Conservation (phyloP, 805 yeast species). For the Zygoascus bituminiphila region DNA sequence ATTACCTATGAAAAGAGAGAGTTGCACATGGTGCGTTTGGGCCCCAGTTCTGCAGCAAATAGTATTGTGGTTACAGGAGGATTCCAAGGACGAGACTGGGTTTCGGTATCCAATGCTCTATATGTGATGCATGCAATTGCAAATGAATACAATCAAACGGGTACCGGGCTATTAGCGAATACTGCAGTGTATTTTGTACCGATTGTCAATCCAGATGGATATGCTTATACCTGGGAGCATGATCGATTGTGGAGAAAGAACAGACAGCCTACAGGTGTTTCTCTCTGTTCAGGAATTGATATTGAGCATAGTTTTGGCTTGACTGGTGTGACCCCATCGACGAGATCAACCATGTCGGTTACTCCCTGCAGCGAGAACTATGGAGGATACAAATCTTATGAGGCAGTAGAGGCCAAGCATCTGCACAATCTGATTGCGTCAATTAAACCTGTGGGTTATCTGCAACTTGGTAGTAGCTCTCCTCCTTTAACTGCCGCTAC, state of each 20-base stretch:
- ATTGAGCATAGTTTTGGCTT: slow-evolving; percentile 67
- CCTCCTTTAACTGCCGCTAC: background rate
- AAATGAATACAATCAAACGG: slow-evolving; percentile 9
- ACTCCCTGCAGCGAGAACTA: slow-evolving; percentile 77
- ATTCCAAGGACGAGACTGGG: slow-evolving; percentile 87
- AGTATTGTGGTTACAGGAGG: slow-evolving; percentile 70
- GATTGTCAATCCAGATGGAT: slow-evolving; percentile 86
- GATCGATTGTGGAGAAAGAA: slow-evolving; percentile 88
- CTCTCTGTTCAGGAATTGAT: slow-evolving; percentile 73
- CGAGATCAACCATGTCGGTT: slow-evolving; percentile 11
- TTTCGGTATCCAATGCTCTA: slow-evolving; percentile 61
- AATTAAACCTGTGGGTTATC: slow-evolving; percentile 45
- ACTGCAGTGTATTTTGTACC: slow-evolving; percentile 72
- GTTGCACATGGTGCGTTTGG: slow-evolving; percentile 56
- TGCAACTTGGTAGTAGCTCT: slow-evolving; percentile 47
- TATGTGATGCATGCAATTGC: slow-evolving; percentile 45
- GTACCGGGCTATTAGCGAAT: slow-evolving; percentile 36
- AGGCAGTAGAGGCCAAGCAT: slow-evolving; percentile 44
- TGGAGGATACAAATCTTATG: slow-evolving; percentile 67
- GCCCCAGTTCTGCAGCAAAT: slow-evolving; percentile 26
- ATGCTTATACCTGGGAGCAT: slow-evolving; percentile 67
- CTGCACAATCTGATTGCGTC: slow-evolving; percentile 12
- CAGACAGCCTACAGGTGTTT: slow-evolving; percentile 62
- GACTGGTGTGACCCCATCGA: slow-evolving; percentile 8
- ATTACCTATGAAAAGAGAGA: slow-evolving; percentile 67